Conservation (phyloP, 2,329 filamentous ascomycete genomes). For the Monascus ruber region DNA sequence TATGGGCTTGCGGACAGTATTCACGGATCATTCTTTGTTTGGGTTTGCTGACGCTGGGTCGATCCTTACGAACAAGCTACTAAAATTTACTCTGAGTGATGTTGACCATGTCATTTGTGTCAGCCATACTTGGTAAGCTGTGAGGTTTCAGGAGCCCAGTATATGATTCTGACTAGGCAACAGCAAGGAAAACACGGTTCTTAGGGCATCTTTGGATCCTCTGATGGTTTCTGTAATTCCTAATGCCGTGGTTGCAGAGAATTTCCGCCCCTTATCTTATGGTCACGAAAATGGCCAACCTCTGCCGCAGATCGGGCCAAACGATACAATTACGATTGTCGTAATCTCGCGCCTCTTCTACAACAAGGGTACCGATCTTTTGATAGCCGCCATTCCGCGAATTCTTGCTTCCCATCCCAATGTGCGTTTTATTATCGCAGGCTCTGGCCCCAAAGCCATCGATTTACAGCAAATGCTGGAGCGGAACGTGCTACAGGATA, state of each 20-base stretch:
- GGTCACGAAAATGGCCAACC: conserved; percentile 34
- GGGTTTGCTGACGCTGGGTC: conserved; percentile 94
- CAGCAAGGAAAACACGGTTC: conserved; percentile 95
- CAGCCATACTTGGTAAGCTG: conserved; percentile 79
- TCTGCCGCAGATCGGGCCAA: conserved; percentile 60
- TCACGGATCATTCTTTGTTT: conserved; percentile 95
- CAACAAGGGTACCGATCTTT: conserved; percentile 93
- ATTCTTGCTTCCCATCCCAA: conserved; percentile 84
- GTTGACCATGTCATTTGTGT: conserved; percentile 98
- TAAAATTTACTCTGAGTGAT: conserved; percentile 93
- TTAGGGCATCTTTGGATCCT: conserved; percentile 86
- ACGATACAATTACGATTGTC: conserved; percentile 88
- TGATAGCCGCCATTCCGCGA: conserved; percentile 90
- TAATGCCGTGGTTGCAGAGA: conserved; percentile 92
- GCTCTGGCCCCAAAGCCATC: conserved; percentile 91
- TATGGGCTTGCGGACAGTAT: conserved; percentile 91
- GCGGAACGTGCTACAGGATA: conserved; percentile 83
- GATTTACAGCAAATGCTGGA: conserved; percentile 98
- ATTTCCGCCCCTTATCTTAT: conserved; percentile 65
- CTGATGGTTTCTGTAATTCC: conserved; percentile 97
- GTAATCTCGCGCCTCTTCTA: conserved; percentile 97
- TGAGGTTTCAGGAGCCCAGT: not conserved
- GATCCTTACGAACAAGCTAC: conserved; percentile 90
- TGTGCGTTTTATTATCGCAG: conserved; percentile 92
- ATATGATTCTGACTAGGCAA: not conserved